These are phyloP conservation scores for Nicotiana knightiana DNA, from an alignment of 257 asterid genomes.

Conservation along the genomic window DNA sequence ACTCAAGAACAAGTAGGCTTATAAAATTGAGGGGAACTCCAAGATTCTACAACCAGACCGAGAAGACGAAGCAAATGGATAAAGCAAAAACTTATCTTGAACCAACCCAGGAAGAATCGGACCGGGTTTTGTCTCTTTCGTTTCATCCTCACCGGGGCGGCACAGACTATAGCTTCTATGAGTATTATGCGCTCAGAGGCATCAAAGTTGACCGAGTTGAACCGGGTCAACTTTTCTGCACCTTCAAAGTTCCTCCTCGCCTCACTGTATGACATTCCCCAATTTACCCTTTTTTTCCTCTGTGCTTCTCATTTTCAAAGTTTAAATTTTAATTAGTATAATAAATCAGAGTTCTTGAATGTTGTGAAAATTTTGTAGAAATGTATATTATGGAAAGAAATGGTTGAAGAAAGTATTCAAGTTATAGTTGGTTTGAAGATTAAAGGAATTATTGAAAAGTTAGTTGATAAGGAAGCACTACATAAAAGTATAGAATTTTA, in stretches of 20 bases:
- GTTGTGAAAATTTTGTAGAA: neutral
- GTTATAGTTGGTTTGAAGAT: too few relatives aligned
- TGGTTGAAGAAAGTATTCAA: too few relatives aligned
- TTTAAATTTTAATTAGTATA: neutral
- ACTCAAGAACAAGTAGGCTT: neutral
- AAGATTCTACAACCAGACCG: neutral
- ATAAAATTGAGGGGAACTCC: neutral
- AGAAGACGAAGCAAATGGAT: conserved; percentile 27
- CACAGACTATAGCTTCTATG: conserved; percentile 55
- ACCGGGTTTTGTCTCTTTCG: conserved; percentile 29
- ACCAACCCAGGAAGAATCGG: conserved; percentile 31
- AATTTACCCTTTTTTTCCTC: neutral
- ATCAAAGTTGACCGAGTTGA: conserved; percentile 50
- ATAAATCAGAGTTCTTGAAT: neutral
- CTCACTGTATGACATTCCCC: conserved; percentile 41
- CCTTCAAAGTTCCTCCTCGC: conserved; percentile 72
- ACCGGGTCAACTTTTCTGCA: conserved; percentile 49
- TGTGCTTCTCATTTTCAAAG: too few relatives aligned
- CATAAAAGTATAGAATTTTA: too few relatives aligned
- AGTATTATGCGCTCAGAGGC: conserved; percentile 49
- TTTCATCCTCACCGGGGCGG: conserved; percentile 44
- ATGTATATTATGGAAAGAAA: too few relatives aligned
- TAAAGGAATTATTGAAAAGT: too few relatives aligned
- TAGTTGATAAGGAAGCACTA: too few relatives aligned
- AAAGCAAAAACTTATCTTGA: conserved; percentile 40